Evolutionary conservation across 768 basidiomycete genomes (phyloP), one percentile per base, ranked within the genome.

Genomic region (Tremella mesenterica): DNA sequence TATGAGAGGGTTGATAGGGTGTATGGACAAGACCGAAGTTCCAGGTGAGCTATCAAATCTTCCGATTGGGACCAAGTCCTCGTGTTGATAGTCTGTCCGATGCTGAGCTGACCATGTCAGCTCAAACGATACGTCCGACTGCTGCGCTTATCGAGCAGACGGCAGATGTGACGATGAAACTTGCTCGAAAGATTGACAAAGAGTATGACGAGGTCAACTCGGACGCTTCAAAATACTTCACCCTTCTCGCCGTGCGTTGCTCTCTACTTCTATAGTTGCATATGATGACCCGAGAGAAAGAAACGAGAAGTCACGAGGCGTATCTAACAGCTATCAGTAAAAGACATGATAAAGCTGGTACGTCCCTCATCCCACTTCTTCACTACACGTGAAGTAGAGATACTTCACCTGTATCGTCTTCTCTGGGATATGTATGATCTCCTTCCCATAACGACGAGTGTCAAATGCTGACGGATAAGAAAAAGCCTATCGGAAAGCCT

Each of bases 401-500:
- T n/a, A n/a, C n/a, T n/a, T n/a, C n/a, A n/a, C n/a, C n/a, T n/a
- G n/a, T n/a, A n/a, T n/a, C n/a, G n/a, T n/a, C n/a, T n/a, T n/a
- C n/a, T n/a, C n/a, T n/a, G n/a, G n/a, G n/a, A n/a, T n/a, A n/a
- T n/a, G n/a, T n/a, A n/a, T n/a, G n/a, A n/a, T n/a, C n/a, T n/a
- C n/a, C n/a, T n/a, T n/a, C n/a, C n/a, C n/a, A n/a, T n/a, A n/a
- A n/a, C n/a, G n/a, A n/a, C n/a, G n/a, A n/a, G n/a, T n/a, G n/a
- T 4, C 29, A 5, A 5, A 14, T 18, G 38, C 38, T 41, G 38
- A 41, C 14, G 23, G 14, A 23, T 33, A n/a, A 54, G 59, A 58
- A 33, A 62, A 62, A 44, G 60, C 60, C 9, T 62, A 58, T 44
- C 16, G 48, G 18, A 62, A 62, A 44, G 57, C 54, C 4, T 52